phyloP scores from a whole-genome alignment of 306 rosid species.

The Senna tora region DNA sequence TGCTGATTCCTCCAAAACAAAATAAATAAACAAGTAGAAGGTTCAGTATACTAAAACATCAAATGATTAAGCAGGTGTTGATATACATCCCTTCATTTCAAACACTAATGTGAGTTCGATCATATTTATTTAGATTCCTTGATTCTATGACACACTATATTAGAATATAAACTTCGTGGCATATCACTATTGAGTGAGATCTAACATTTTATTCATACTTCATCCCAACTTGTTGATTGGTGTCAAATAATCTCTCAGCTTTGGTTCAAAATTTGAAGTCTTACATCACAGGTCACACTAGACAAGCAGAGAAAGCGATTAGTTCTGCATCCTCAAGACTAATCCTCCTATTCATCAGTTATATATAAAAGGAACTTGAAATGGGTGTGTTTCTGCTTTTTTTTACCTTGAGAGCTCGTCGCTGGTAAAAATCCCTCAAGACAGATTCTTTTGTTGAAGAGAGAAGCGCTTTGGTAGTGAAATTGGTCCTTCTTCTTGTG shows the following conservation, averaged over 20 bases:
- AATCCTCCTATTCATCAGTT: not conserved
- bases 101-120: not conserved
- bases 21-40: not conserved
- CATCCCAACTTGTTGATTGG: slow-evolving; percentile 19
- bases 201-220: not conserved
- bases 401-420: slow-evolving; percentile 87
- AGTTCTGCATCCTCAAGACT: not conserved
- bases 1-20: not conserved
- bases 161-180: not conserved
- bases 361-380: not conserved
- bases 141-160: not conserved
- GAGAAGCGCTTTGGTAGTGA: slow-evolving; percentile 56
- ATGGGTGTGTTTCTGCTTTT: not conserved
- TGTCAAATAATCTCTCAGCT: not conserved
- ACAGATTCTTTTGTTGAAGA: slow-evolving; percentile 65
- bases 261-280: slow-evolving; percentile 9
- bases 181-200: slow-evolving; percentile 2
- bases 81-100: not conserved
- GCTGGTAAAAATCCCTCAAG: slow-evolving; percentile 66
- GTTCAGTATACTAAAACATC: not conserved
- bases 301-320: not conserved
- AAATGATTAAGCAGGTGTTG: not conserved
- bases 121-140: slow-evolving; percentile 9
- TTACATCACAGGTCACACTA: not conserved
- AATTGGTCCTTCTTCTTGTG: slow-evolving; percentile 52